Percentiles rank a stretch among this genome's conserved stretches.
Conservation (phyloP, 2,329 filamentous ascomycete genomes). For the Penicillium sp. region DNA sequence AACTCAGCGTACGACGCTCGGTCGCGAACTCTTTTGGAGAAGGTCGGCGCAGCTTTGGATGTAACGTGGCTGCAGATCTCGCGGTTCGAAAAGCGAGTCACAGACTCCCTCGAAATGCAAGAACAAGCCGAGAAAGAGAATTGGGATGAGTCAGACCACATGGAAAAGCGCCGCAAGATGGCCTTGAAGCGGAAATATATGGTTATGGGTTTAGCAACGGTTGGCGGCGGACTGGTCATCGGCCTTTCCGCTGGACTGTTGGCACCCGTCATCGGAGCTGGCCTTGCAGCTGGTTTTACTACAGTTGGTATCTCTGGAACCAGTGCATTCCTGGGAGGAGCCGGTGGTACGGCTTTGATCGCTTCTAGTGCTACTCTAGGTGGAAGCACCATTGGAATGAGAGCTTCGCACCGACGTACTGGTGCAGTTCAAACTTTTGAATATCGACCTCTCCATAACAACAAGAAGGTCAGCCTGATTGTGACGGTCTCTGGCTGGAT, state of each 20-base stretch:
- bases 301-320: conserved; percentile 92
- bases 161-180: conserved; percentile 77
- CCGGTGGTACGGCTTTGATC: conserved; percentile 89
- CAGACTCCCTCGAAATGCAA: conserved; percentile 96
- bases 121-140: conserved; percentile 91
- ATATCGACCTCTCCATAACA: conserved; percentile 94
- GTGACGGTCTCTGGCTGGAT: conserved; percentile 97
- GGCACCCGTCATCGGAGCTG: conserved; percentile 89
- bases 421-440: conserved; percentile 95
- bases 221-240: conserved; percentile 91
- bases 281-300: conserved; percentile 89
- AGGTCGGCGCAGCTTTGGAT: conserved; percentile 74
- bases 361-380: conserved; percentile 84
- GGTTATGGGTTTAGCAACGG: conserved; percentile 95
- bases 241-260: conserved; percentile 88
- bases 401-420: conserved; percentile 81
- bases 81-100: conserved; percentile 94
- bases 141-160: conserved; percentile 95
- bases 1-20: conserved; percentile 90
- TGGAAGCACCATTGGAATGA: conserved; percentile 79
- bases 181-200: conserved; percentile 80
- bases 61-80: conserved; percentile 92
- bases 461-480: conserved; percentile 93
- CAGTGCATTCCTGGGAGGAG: conserved; percentile 81
- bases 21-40: conserved; percentile 78